Conservation (phyloP, 345 rosid genomes). For the Populus deltoides region DNA sequence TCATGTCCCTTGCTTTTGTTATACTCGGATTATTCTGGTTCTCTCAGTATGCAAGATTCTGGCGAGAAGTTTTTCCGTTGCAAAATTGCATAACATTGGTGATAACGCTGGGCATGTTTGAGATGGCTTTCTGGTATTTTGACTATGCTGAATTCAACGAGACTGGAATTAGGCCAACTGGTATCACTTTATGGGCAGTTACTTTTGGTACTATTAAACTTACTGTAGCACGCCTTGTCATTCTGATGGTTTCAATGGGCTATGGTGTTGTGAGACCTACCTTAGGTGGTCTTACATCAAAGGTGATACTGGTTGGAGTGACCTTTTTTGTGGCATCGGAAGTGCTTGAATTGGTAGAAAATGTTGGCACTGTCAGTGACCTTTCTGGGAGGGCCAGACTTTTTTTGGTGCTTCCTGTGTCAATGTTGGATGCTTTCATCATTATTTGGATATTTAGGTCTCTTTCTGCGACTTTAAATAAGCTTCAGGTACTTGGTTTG, state of each 20-base stretch:
- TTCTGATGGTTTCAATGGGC: conserved; percentile 90
- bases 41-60: conserved; percentile 85
- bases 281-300: conserved; percentile 83
- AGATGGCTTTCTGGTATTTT: conserved; percentile 96
- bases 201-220: conserved; percentile 77
- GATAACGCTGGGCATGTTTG: conserved; percentile 87
- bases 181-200: conserved; percentile 91
- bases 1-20: conserved; percentile 87
- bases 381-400: conserved; percentile 87
- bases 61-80: conserved; percentile 87
- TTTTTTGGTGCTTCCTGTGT: conserved; percentile 81
- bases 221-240: conserved; percentile 70
- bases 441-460: conserved; percentile 93
- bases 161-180: conserved; percentile 80
- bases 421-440: conserved; percentile 88
- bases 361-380: conserved; percentile 88
- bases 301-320: conserved; percentile 81
- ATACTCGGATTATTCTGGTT: conserved; percentile 89
- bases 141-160: conserved; percentile 87
- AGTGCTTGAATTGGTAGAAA: conserved; percentile 83
- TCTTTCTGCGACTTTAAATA: conserved; percentile 81
- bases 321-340: conserved; percentile 90
- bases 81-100: conserved; percentile 86
- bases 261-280: conserved; percentile 98
- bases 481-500: conserved; percentile 70